Evolutionary conservation across 148 eudicot genomes (phyloP).

Genomic region (Linanthus parryae): DNA sequence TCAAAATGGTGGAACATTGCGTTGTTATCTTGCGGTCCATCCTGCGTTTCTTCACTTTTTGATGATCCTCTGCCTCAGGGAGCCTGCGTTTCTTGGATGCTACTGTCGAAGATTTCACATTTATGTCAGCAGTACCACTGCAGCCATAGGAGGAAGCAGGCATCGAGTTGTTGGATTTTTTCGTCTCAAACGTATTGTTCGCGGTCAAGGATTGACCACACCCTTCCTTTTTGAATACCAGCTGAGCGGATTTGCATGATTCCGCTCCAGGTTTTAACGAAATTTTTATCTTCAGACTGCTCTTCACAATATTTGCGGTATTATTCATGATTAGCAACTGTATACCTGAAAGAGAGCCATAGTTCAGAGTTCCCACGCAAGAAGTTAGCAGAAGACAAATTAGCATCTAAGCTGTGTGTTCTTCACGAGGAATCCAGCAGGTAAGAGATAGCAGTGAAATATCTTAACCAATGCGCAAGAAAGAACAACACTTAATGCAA

Average conservation of each 20-base stretch:
- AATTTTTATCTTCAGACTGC: constrained; percentile 33
- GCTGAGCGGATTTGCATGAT: constrained; percentile 10
- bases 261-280: constrained; percentile 8
- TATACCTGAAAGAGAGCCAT: constrained; percentile 4
- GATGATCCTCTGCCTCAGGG: constrained; percentile 20
- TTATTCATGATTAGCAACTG: constrained; percentile 16
- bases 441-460: no score
- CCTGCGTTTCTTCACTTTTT: constrained; percentile 42
- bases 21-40: constrained; percentile 40
- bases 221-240: neutral
- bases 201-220: neutral
- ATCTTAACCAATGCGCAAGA: no score
- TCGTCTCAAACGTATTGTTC: constrained; percentile 7
- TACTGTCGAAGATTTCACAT: constrained; percentile 11
- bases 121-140: constrained; percentile 6
- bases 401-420: no score
- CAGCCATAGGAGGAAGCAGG: neutral
- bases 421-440: no score
- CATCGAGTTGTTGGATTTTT: constrained; percentile 6
- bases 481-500: no score
- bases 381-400: no score
- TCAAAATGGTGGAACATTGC: constrained; percentile 42
- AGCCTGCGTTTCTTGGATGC: constrained; percentile 38
- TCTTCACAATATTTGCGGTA: constrained; percentile 10
- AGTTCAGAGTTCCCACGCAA: neutral